These are phyloP conservation scores for Crepidotus sp. DNA, from an alignment of 1,284 basidiomycete species.

Conservation along the genomic window DNA sequence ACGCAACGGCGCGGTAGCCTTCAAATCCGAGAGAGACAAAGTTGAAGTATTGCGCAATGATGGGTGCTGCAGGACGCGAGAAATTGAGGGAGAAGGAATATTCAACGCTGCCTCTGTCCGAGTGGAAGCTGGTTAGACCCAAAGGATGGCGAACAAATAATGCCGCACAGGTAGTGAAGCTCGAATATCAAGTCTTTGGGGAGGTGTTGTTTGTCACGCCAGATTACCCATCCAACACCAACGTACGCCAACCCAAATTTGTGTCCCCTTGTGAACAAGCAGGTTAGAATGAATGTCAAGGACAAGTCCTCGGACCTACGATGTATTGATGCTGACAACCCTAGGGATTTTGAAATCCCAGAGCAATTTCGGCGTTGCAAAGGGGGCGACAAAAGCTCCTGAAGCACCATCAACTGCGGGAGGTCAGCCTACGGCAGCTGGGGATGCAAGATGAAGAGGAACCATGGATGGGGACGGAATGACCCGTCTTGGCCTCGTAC, in stretches of 20 bases:
- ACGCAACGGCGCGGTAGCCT: conserved; percentile 70
- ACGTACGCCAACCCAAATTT: conserved; percentile 79
- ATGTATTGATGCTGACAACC: conserved; percentile 84
- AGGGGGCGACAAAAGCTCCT: conserved; percentile 82
- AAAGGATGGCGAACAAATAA: background rate
- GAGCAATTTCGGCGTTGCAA: conserved; percentile 53
- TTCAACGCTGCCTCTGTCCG: conserved; percentile 37
- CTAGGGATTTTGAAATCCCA: conserved; percentile 88
- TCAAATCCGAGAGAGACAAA: conserved; percentile 78
- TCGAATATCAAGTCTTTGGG: conserved; percentile 92
- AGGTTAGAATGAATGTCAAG: background rate
- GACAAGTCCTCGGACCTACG: conserved; percentile 26
- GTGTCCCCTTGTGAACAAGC: conserved; percentile 48
- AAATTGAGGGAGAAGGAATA: conserved; percentile 92
- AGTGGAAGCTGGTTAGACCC: background rate
- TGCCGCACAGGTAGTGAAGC: conserved; percentile 62
- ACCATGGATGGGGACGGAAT: conserved; percentile 79
- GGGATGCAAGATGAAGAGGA: conserved; percentile 9
- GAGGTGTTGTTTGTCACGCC: conserved; percentile 67
- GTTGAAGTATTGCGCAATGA: conserved; percentile 92
- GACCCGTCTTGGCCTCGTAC: conserved; percentile 76
- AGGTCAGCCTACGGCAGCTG: conserved; percentile 19
- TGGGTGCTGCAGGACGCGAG: conserved; percentile 82
- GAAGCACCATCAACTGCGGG: conserved; percentile 64
- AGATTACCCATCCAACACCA: conserved; percentile 85